A percentile compares a stretch with the other conserved stretches of the same genome.
Evolutionary conservation across 805 yeast species (phyloP).

Genomic region (Brettanomyces naardenensis): DNA sequence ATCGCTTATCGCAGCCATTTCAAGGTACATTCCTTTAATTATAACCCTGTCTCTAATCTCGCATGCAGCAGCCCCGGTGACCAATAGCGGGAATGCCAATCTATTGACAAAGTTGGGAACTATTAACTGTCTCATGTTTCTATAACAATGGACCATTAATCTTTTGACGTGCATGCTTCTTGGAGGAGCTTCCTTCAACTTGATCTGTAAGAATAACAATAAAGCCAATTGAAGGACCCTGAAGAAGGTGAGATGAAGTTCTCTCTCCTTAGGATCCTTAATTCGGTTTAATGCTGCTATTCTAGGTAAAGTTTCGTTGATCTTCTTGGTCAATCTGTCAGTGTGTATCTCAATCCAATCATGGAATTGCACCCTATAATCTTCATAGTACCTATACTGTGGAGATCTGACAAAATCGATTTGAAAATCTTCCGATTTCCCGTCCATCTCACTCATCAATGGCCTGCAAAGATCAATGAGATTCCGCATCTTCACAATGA

Average conservation of each 20-base stretch:
- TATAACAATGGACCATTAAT: conserved; percentile 8
- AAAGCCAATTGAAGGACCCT: conserved; percentile 3
- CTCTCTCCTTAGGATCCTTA: conserved; percentile 1
- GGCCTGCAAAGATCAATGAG: neutral
- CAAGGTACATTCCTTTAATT: conserved; percentile 12
- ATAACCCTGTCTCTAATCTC: conserved; percentile 18
- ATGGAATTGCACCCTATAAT: conserved; percentile 14
- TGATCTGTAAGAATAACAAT: conserved; percentile 1
- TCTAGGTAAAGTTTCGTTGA: conserved; percentile 11
- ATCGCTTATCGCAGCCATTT: conserved; percentile 4
- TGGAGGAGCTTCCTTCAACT: conserved; percentile 3
- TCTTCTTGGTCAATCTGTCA: conserved; percentile 6
- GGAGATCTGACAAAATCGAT: neutral
- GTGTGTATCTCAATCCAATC: conserved; percentile 18
- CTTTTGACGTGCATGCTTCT: conserved; percentile 1
- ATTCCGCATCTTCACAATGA: conserved; percentile 4
- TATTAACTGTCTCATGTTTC: conserved; percentile 10
- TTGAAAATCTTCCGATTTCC: neutral
- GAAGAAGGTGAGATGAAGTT: conserved; percentile 2
- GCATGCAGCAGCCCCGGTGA: conserved; percentile 20
- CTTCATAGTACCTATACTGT: conserved; percentile 12
- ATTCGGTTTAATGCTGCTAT: conserved; percentile 5
- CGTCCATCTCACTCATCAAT: neutral
- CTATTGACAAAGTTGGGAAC: conserved; percentile 9
- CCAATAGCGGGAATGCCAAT: conserved; percentile 16